Evolutionary conservation across 768 basidiomycete genomes (phyloP).

Genomic region (Russula ochroleuca): DNA sequence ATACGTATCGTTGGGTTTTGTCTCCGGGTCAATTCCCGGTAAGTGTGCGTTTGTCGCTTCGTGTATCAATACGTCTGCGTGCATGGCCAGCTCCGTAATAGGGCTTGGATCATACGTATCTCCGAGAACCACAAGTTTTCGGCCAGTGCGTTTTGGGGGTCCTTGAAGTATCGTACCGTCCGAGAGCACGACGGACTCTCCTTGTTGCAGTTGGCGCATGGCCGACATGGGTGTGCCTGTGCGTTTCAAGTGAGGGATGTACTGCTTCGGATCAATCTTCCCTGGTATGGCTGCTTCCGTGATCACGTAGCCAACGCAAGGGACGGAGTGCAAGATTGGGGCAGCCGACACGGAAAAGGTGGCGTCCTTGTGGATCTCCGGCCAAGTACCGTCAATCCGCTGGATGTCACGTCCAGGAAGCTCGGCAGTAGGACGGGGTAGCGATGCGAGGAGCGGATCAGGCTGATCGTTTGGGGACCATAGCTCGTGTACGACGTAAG

Average conservation of each 20-base stretch:
- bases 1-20: conserved; percentile 56
- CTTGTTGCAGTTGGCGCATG: conserved; percentile 62
- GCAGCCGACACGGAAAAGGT: conserved; percentile 65
- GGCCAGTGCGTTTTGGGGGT: conserved; percentile 58
- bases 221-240: conserved; percentile 65
- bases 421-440: conserved; percentile 53
- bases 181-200: conserved; percentile 55
- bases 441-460: conserved; percentile 20
- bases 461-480: conserved; percentile 57
- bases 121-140: conserved; percentile 78
- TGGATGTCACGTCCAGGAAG: conserved; percentile 61
- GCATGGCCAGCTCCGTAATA: conserved; percentile 54
- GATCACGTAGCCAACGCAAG: conserved; percentile 77
- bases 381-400: conserved; percentile 60
- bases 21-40: conserved; percentile 54
- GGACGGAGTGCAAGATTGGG: conserved; percentile 74
- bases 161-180: conserved; percentile 73
- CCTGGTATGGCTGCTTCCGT: conserved; percentile 66
- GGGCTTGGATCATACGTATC: conserved; percentile 81
- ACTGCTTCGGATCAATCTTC: conserved; percentile 66
- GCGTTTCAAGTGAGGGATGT: conserved; percentile 63
- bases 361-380: conserved; percentile 53
- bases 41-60: conserved; percentile 89
- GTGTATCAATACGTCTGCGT: conserved; percentile 74
- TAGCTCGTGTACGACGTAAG: conserved; percentile 83